Base-by-base conservation (phyloP, 2,329 filamentous ascomycete genomes). In the Catunica adiposa region DNA sequence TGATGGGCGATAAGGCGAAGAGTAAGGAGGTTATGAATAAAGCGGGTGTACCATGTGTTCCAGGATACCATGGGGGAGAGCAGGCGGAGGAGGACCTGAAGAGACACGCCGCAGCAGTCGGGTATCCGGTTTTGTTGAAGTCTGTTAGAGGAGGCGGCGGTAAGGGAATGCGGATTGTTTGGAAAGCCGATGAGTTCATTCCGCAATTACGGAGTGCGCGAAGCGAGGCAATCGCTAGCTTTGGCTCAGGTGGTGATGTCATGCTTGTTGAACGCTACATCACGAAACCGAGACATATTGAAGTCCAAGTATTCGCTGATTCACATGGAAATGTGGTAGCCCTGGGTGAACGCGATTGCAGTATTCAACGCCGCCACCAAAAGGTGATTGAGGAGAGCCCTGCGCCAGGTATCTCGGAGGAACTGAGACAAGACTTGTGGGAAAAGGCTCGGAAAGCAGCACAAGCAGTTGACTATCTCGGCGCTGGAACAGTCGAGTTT, bases 21-120 rank as follows among this genome's bases (percentile, higher is more conserved):
- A 92, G 86, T 54, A 98, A 98, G 69, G 86, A 95, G 66, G 96
- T 98, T 65, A 97, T 98, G 92, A 88, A 80, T 34, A 80, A 81
- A 3, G 90, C 92, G n/a, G 88, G 89, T 7, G 92, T 98, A 2
- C 89, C 89, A 3, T 97, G 92, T 64, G 92, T 98, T 51, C 92
- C 92, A 0, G 92, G 92, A 0, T 98, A 98, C 64, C 92, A 97
- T 66, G 92, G 92, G 17, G 64, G 75, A 1, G 86, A 95, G 54
- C 92, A 98, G 70, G 80, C 84, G 51, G 73, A 77, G 50, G 67
- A 71, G 56, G 68, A 78, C 61, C 67, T 83, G 25, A 66, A 87
- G 56, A 70, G 73, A 8, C 81, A 90, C 66, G 90, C 92, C 6
- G 78, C 78, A 62, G 80, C 85, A 61, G 73, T 84, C 61, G 73